Evolutionary conservation across 106 monocot genomes (phyloP).

Genomic region (Gastrodia elata): DNA sequence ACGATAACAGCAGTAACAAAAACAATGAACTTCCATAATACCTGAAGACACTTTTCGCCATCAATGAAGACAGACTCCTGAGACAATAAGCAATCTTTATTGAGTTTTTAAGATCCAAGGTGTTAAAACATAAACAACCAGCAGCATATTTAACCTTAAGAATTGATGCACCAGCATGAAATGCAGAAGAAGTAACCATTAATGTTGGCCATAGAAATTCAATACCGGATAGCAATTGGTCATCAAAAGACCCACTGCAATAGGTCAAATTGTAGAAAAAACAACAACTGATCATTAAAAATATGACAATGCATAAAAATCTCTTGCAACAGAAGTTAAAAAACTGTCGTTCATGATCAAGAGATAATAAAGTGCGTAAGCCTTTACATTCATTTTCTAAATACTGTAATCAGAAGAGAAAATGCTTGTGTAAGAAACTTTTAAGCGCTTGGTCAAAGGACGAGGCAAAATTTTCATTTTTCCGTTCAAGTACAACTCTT

Average conservation of each 20-base stretch:
- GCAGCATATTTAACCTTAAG: constrained; percentile 55
- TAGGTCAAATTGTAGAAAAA: constrained; percentile 3
- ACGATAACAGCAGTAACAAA: background rate
- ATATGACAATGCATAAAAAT: background rate
- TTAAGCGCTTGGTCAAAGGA: background rate
- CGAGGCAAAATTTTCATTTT: background rate
- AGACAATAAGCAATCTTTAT: background rate
- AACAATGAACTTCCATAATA: constrained; percentile 16
- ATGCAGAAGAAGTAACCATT: constrained; percentile 85
- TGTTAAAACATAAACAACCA: background rate
- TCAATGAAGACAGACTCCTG: constrained; percentile 98
- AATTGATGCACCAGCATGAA: constrained; percentile 96
- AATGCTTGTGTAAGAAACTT: background rate
- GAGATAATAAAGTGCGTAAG: background rate
- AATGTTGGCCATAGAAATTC: constrained; percentile 72
- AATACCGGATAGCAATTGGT: constrained; percentile 51
- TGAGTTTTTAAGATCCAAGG: background rate
- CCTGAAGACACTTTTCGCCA: constrained; percentile 76
- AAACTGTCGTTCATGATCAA: background rate
- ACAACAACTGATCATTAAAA: background rate
- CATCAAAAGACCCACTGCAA: constrained; percentile 60
- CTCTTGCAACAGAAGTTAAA: background rate
- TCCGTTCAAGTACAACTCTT: background rate
- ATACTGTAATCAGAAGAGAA: background rate
- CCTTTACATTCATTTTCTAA: background rate